These are phyloP conservation scores for Phoma sp. DNA, from an alignment of 2,329 filamentous ascomycete species.

Conservation along the genomic window DNA sequence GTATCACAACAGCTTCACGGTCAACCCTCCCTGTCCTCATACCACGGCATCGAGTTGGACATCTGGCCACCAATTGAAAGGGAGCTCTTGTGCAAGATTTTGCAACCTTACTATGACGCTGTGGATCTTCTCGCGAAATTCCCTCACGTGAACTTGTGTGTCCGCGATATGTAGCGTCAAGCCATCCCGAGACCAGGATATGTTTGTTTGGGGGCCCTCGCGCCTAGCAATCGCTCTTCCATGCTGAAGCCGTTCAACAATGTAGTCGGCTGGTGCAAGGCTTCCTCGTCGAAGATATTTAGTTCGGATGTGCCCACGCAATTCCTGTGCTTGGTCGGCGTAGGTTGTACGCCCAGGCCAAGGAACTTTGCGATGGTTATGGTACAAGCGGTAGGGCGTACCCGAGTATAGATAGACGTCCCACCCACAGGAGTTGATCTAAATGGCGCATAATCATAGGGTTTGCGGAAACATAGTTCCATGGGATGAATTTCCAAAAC, in stretches of 20 bases:
- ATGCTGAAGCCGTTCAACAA: slow-evolving; percentile 14
- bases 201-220: slow-evolving; percentile 10
- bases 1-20: no score
- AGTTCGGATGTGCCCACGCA: slow-evolving; percentile 7
- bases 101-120: slow-evolving; percentile 1
- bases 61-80: slow-evolving; percentile 12
- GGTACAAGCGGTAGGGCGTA: slow-evolving; percentile 12
- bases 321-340: slow-evolving; percentile 5
- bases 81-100: slow-evolving; percentile 9
- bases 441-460: slow-evolving; percentile 13
- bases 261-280: slow-evolving; percentile 9
- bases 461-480: slow-evolving; percentile 11
- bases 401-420: slow-evolving; percentile 5
- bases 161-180: slow-evolving; percentile 11
- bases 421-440: slow-evolving; percentile 12
- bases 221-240: slow-evolving; percentile 13
- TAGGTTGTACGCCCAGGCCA: slow-evolving; percentile 7
- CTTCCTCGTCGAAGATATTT: slow-evolving; percentile 15
- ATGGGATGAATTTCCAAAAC: slow-evolving; percentile 13
- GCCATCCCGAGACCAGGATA: slow-evolving; percentile 11
- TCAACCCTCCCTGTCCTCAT: no score
- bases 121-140: slow-evolving; percentile 8
- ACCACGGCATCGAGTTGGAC: background rate
- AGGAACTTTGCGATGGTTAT: slow-evolving; percentile 10
- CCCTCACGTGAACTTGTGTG: background rate